phyloP scores from a whole-genome alignment of 352 stramenopile species.

The Pythium utonaiense region DNA sequence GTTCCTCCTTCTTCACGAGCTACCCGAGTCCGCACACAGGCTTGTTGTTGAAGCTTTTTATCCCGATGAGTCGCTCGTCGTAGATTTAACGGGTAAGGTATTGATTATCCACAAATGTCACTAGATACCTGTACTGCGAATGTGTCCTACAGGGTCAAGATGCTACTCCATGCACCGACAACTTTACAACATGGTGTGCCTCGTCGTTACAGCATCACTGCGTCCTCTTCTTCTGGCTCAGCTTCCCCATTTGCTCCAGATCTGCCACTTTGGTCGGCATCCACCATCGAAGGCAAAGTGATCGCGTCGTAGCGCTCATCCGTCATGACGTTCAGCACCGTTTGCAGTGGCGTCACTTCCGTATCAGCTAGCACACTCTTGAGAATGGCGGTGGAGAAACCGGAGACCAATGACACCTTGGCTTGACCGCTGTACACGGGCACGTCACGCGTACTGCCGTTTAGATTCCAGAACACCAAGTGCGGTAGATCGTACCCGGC shows the following conservation, averaged over 20 bases:
- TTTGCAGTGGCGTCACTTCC: conserved; percentile 32
- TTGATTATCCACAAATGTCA: too few relatives aligned
- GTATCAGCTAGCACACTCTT: conserved; percentile 31
- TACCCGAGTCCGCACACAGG: too few relatives aligned
- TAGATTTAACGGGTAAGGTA: too few relatives aligned
- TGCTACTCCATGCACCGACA: too few relatives aligned
- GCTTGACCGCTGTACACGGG: conserved; percentile 28
- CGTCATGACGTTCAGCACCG: conserved; percentile 28
- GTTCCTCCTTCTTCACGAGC: too few relatives aligned
- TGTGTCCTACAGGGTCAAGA: too few relatives aligned
- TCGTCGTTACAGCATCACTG: conserved; percentile 11
- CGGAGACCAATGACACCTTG: conserved; percentile 47
- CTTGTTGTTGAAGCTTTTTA: too few relatives aligned
- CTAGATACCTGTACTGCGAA: too few relatives aligned
- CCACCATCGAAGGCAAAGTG: conserved; percentile 24
- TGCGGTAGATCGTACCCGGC: conserved; percentile 44
- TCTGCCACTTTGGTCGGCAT: too few relatives aligned
- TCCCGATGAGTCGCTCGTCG: too few relatives aligned
- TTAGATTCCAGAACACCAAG: conserved; percentile 79
- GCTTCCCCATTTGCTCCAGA: not conserved
- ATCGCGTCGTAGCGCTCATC: conserved; percentile 45
- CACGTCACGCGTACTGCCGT: conserved; percentile 32
- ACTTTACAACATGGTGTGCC: too few relatives aligned
- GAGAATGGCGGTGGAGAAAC: conserved; percentile 44
- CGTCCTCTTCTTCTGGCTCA: conserved; percentile 9